Evolutionary conservation across 371 early-diverging fungal genomes (phyloP), one percentile per base, ranked within the genome.

Genomic region (Blakeslea trispora): DNA sequence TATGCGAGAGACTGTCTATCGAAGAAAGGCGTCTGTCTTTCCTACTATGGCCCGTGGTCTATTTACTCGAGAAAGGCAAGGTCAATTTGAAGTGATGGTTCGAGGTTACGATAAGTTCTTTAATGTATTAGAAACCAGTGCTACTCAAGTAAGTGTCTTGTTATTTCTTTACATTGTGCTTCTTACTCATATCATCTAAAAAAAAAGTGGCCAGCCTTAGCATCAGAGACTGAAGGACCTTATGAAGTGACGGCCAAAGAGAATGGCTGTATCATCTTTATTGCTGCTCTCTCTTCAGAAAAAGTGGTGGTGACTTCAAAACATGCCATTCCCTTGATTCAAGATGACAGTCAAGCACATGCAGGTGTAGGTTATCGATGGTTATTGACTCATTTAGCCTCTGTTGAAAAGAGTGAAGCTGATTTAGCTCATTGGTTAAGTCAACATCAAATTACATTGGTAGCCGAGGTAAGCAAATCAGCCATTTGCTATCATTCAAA

Each of bases 31-130:
- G 1, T 73, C 66, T 6, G 66, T 66, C 7, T 61, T 92, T 17
- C 94, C 94, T 9, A 88, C 88, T 14, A 69, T 81, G 60, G 92
- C 94, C 5, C 82, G 96, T 28, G 96, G 96, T 0, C 61, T 96
- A 19, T 96, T 96, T 61, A 88, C 92, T 1, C 56, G 69, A 34
- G 45, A 42, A 15, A 35, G 13, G 0, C 60, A 72, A 15, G 60
- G 55, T 18, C 39, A 64, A 10, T 70, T 81, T 48, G 57, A 69
- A 10, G 87, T 97, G 50, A 79, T 86, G 18, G 82, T 86, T 8
- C 82, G 97, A 23, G 97, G 97, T 6, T 97, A 97, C 72, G 89
- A 97, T 78, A 97, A 97, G 73, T 97, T 97, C 62, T 97, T 95
- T 68, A 95, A 95, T 54, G 40, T 91, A 13, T 69, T 72, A 7